Base-by-base conservation (phyloP, 176 grass and related monocot genomes). In the Panicum miliaceum region DNA sequence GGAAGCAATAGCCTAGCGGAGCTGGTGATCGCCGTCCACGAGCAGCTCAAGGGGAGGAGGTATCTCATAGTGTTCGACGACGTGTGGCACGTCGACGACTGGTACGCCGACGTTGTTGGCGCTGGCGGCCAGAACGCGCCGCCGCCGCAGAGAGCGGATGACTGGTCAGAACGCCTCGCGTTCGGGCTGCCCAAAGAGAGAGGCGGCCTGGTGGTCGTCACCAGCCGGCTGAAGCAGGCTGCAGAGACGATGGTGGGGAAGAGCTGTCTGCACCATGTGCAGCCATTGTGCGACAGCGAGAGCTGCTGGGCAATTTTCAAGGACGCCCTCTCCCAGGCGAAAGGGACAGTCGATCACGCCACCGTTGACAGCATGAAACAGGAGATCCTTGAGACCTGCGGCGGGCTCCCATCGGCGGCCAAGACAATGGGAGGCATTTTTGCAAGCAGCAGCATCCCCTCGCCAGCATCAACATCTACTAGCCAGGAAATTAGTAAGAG, bases 21-120 rank as follows among this genome's bases (percentile, higher is more conserved):
- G 22, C 69, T 90, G 74, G 68, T 68, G 66, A 61, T 75, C 11
- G 57, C 80, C 22, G 84, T 90, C 38, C 80, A 90, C 19, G 50
- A 86, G n/a, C 73, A 90, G 53, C 81, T 90, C 38, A 69, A 29
- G 58, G 84, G 75, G 67, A 90, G 84, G 59, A 67, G 80, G 12
- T 84, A 75, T 34, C 75, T 90, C 58, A 37, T 84, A 20, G 80
- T 90, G 16, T 90, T 90, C 60, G 89, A 90, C 8, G 89, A 90
- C 26, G 80, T 87, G 36, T 90, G 89, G 89, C 82, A 80, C 67
- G 10, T 87, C 37, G 68, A 84, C 0, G 8, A 16, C n/a, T 90
- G 89, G 89, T 90, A 90, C 22, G 41, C 41, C 3, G 29, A 87
- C 8, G 16, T 89, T 25, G 48, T 67, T 41, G 75, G 79, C 38